Evolutionary conservation across 2,329 filamentous ascomycete species (phyloP), one percentile per base, ranked within the genome.

Genomic region (Botrytis medusae): DNA sequence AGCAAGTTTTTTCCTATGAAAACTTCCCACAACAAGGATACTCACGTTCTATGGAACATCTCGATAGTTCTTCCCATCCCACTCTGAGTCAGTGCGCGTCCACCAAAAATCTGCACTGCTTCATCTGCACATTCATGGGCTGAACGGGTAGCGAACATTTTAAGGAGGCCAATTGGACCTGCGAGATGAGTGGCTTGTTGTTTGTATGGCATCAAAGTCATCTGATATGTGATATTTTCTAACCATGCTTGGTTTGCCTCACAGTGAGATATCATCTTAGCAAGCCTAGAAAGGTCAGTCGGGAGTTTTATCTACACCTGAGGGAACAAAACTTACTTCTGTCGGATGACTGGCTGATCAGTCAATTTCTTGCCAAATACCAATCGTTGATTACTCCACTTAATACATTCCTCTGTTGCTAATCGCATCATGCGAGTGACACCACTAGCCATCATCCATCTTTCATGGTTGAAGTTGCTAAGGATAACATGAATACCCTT

Each of bases 241-340:
- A 96, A 88, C 93, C 93, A 97, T 32, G 93, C 88, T 82, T 97
- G 93, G 83, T 92, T 91, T n/a, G 92, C 87, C 82, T 97, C 93
- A 77, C 90, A 88, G 68, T 92, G 89, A 7, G 92, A 89, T 77
- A 97, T 96, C 93, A 97, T 96, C 81, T 93, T 93, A 75, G 93
- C 93, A 73, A 97, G 89, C 77, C 88, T 91, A 73, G 64, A 71
- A 73, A 69, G 22, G 71, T 76, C 67, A 76, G 73, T 65, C 61
- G 14, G 22, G 48, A n/a, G 46, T 22, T 48, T 32, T 60, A 44
- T 22, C 48, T 40, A n/a, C 34, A 42, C 29, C 10, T 57, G 18
- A 69, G 20, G 29, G 64, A 22, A 14, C 12, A 25, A 57, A 37
- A 81, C 85, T 80, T 81, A 91, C 90, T 97, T 97, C 79, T 93